Conservation (phyloP, 352 stramenopile genomes). For the Plasmopara muralis region DNA sequence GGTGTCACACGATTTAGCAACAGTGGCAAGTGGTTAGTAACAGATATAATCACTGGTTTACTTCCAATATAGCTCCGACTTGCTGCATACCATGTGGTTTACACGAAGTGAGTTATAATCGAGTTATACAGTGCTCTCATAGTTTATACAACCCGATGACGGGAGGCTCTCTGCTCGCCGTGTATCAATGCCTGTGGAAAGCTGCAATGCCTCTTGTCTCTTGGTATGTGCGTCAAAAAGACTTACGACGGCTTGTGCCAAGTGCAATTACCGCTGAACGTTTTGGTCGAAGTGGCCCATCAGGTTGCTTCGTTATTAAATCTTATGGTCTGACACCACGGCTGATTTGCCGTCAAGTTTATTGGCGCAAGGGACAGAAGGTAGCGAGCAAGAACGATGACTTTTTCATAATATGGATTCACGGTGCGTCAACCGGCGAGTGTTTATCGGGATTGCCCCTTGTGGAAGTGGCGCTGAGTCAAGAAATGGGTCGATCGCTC, state of each 20-base stretch:
- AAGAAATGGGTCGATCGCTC: constrained; percentile 7
- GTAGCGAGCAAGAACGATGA: background rate
- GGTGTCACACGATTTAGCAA: too few relatives aligned
- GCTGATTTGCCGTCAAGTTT: constrained; percentile 1
- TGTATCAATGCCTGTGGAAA: constrained; percentile 52
- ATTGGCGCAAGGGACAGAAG: constrained; percentile 14
- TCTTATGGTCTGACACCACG: constrained; percentile 1
- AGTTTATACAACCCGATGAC: constrained; percentile 2
- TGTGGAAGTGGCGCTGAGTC: constrained; percentile 40
- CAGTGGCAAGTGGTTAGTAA: too few relatives aligned
- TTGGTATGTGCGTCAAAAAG: constrained; percentile 51
- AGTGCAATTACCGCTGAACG: constrained; percentile 36
- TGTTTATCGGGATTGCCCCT: constrained; percentile 61
- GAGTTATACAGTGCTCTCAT: too few relatives aligned
- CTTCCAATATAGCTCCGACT: too few relatives aligned
- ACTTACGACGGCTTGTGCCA: constrained; percentile 32
- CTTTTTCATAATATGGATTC: constrained; percentile 58
- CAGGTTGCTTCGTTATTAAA: constrained; percentile 18
- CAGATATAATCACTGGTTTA: too few relatives aligned
- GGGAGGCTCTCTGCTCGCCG: constrained; percentile 11
- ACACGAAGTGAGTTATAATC: background rate
- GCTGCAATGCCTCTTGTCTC: constrained; percentile 41
- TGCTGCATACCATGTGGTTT: background rate
- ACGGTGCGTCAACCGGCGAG: constrained; percentile 68
- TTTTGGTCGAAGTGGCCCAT: constrained; percentile 36